phyloP scores from a whole-genome alignment of 176 grass and related monocot genomes.

The Bolboschoenus planiculmis region DNA sequence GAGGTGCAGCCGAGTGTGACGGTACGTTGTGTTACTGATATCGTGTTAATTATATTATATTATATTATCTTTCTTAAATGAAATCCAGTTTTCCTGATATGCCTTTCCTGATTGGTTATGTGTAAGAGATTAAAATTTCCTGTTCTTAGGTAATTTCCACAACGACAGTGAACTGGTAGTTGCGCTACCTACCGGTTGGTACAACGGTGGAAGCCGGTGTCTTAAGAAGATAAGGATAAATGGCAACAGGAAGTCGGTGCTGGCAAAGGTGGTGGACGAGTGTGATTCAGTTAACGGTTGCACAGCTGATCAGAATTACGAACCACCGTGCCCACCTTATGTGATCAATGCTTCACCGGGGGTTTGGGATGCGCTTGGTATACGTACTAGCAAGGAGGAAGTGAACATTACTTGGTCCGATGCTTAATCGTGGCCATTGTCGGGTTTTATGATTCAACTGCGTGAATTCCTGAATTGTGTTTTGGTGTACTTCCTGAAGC shows the following conservation, averaged over 20 bases:
- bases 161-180: slow-evolving; percentile 32
- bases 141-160: slow-evolving; percentile 12
- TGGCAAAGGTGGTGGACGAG: slow-evolving; percentile 29
- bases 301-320: slow-evolving; percentile 15
- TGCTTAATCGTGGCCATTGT: not conserved
- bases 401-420: slow-evolving; percentile 27
- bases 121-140: not conserved
- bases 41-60: not conserved
- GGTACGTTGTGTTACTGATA: not conserved
- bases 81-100: not conserved
- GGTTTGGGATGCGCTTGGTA: slow-evolving; percentile 22
- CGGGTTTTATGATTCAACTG: not conserved
- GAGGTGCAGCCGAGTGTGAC: slow-evolving; percentile 18
- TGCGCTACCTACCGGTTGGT: slow-evolving; percentile 41
- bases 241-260: slow-evolving; percentile 26
- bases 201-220: slow-evolving; percentile 25
- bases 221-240: slow-evolving; percentile 35
- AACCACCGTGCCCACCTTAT: slow-evolving; percentile 10
- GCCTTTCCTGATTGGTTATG: not conserved
- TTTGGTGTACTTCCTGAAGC: no score
- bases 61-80: not conserved
- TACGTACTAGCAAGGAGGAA: not conserved
- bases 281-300: slow-evolving; percentile 27
- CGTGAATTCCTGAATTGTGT: no score
- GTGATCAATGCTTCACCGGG: slow-evolving; percentile 20